phyloP scores from a whole-genome alignment of 2,329 filamentous ascomycete genomes.

The Pseudopithomyces maydicus region DNA sequence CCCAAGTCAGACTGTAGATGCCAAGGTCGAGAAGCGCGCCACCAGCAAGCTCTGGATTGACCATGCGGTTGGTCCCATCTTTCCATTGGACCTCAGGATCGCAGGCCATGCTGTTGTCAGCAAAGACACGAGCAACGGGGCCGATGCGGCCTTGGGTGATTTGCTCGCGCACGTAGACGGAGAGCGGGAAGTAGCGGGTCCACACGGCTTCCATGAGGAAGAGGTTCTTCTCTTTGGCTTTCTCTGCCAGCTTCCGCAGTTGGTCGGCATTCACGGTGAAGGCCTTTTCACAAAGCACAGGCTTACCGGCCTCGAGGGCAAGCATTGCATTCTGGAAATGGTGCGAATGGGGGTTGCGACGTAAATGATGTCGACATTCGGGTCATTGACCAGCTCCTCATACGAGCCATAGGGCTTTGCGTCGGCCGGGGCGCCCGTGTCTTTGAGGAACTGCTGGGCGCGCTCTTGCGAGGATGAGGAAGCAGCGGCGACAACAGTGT shows the following conservation, averaged over 20 bases:
- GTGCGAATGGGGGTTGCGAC: conserved; percentile 91
- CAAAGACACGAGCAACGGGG: conserved; percentile 60
- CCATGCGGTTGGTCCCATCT: conserved; percentile 69
- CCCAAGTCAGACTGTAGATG: conserved; percentile 88
- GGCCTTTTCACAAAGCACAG: conserved; percentile 89
- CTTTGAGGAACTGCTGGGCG: conserved; percentile 74
- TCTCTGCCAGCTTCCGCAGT: conserved; percentile 71
- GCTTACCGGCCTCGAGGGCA: conserved; percentile 81
- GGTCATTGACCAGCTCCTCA: conserved; percentile 76
- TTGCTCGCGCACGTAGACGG: conserved; percentile 73
- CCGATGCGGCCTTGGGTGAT: conserved; percentile 61
- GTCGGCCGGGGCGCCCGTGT: conserved; percentile 69
- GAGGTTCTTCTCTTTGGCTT: conserved; percentile 70
- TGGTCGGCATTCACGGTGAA: conserved; percentile 85
- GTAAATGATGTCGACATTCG: conserved; percentile 83
- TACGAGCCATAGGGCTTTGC: conserved; percentile 81
- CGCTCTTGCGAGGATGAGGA: conserved; percentile 74
- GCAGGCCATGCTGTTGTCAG: conserved; percentile 64
- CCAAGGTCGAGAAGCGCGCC: conserved; percentile 84
- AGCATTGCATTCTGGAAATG: conserved; percentile 91
- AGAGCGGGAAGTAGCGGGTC: conserved; percentile 87
- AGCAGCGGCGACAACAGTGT: conserved; percentile 78
- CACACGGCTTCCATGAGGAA: conserved; percentile 70
- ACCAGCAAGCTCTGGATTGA: conserved; percentile 82
- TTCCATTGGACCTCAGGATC: conserved; percentile 63